Evolutionary conservation across 1,139 yeast species (phyloP).

Genomic region (Geotrichum candidum): DNA sequence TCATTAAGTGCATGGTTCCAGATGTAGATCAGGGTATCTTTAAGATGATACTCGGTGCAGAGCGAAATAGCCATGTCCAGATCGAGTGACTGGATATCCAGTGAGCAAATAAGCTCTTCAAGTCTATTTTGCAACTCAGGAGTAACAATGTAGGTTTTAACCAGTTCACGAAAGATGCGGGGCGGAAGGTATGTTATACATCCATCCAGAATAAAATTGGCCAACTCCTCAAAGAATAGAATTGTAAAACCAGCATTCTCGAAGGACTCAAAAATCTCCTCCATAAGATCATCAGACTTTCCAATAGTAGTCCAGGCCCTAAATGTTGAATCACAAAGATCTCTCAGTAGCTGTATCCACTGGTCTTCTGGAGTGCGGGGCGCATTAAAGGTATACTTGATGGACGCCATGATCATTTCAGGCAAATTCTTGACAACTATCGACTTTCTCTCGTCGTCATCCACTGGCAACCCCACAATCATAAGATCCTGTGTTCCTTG

Average conservation of each 20-base stretch:
- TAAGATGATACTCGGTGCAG: conserved; percentile 49
- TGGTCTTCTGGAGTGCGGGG: conserved; percentile 3
- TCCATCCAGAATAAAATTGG: conserved; percentile 46
- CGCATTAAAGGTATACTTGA: conserved; percentile 39
- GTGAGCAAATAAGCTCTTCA: conserved; percentile 59
- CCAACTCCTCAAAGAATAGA: conserved; percentile 47
- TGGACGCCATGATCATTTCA: conserved; percentile 50
- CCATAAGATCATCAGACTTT: conserved; percentile 43
- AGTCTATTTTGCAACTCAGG: conserved; percentile 43
- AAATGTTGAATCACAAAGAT: conserved; percentile 38
- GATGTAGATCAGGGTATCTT: conserved; percentile 59
- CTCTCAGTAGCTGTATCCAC: conserved; percentile 19
- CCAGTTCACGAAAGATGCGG: conserved; percentile 51
- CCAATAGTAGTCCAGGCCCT: conserved; percentile 39
- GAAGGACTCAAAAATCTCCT: conserved; percentile 48
- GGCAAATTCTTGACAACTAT: conserved; percentile 52
- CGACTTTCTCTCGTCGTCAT: conserved; percentile 40
- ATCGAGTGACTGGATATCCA: conserved; percentile 64
- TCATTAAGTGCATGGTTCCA: conserved; percentile 64
- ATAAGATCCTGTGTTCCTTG: conserved; percentile 44
- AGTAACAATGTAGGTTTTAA: conserved; percentile 42
- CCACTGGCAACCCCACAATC: conserved; percentile 51
- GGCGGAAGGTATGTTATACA: conserved; percentile 54
- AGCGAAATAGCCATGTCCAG: conserved; percentile 61
- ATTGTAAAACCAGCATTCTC: conserved; percentile 31